Percentiles rank a stretch among this genome's conserved stretches.
These are phyloP conservation scores for Agaricales sp. DNA, from an alignment of 1,284 basidiomycete genomes.

Conservation along the genomic window DNA sequence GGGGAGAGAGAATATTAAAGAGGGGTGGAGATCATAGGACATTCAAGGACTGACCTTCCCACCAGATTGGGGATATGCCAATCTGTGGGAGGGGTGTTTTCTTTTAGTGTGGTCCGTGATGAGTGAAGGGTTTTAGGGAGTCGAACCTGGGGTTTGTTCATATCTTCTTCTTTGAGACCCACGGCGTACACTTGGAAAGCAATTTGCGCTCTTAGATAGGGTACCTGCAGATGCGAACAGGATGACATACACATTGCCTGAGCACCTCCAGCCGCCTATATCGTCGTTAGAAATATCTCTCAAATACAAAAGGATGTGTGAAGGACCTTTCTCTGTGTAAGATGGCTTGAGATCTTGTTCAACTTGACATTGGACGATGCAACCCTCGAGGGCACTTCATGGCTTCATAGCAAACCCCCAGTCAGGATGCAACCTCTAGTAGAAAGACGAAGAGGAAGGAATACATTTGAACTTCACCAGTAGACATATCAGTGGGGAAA, in stretches of 20 bases:
- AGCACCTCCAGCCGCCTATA: slow-evolving; percentile 59
- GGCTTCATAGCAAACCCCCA: slow-evolving; percentile 14
- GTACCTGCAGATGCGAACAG: too few species aligned
- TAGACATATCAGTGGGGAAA: too few species aligned
- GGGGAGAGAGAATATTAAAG: neutral
- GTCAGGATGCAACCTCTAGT: neutral
- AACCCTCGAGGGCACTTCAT: slow-evolving; percentile 18
- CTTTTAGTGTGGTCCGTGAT: too few species aligned
- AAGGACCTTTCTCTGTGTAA: slow-evolving; percentile 63
- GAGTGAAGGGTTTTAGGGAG: slow-evolving; percentile 5
- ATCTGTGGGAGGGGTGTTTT: slow-evolving; percentile 53
- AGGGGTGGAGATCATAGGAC: neutral
- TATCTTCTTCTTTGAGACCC: slow-evolving; percentile 68
- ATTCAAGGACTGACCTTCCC: slow-evolving; percentile 53
- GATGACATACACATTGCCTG: slow-evolving; percentile 70
- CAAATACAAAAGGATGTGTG: neutral
- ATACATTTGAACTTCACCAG: neutral
- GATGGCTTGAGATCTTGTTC: slow-evolving; percentile 59
- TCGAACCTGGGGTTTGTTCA: slow-evolving; percentile 70
- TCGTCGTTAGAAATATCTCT: slow-evolving; percentile 2
- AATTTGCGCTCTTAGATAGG: too few species aligned
- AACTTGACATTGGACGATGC: slow-evolving; percentile 32
- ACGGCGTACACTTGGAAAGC: slow-evolving; percentile 60
- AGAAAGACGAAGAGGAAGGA: neutral
- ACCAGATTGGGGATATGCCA: slow-evolving; percentile 80